Base-by-base conservation (phyloP, 495 filamentous ascomycete genomes). In the Zalerion maritima region DNA sequence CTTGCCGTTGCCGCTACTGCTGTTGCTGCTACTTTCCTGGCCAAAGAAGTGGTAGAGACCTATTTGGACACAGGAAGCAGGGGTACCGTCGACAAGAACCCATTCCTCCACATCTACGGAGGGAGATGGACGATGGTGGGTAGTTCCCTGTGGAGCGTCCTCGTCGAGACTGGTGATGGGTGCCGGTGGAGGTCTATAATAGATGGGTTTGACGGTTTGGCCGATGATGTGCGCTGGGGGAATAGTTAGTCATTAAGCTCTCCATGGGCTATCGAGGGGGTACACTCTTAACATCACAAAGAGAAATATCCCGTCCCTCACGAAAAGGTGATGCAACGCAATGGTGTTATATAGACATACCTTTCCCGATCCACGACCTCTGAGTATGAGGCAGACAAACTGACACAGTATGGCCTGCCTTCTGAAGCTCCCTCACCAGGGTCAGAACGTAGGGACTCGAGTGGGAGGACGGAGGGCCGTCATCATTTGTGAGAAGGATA, bases 351-450 rank as follows among this genome's bases (percentile, higher is more conserved):
- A n/a, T n/a, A n/a, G n/a, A n/a, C n/a, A n/a, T n/a, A n/a, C n/a
- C n/a, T 60, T 97, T 97, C 32, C 85, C 84, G 41, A 97, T 94
- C 89, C 89, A 97, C 30, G 82, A 91, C 26, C 86, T 77, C 54
- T 97, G 89, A 6, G 73, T 74, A 52, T 94, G 76, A 0, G 89
- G 89, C 3, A 97, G 70, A 34, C 89, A 71, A 23, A 96, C 86
- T 2, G 81, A 87, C 35, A 96, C 83, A 21, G 62, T 67, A 51
- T 91, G 86, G 6, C 86, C 82, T 11, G 71, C 70, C 18, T 56
- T 43, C 54, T 89, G 81, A 21, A 97, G 75, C 14, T 74, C 67
- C 20, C 70, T 59, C 9, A 94, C 73, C 43, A 93, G 74, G 19
- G 79, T 75, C 58, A 91, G 84, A 37, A 94, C 69, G 45, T 97